Percentiles rank a stretch among this genome's conserved stretches.
Conservation (phyloP, 495 filamentous ascomycete species). For the Massariosphaeria phaeospora region DNA sequence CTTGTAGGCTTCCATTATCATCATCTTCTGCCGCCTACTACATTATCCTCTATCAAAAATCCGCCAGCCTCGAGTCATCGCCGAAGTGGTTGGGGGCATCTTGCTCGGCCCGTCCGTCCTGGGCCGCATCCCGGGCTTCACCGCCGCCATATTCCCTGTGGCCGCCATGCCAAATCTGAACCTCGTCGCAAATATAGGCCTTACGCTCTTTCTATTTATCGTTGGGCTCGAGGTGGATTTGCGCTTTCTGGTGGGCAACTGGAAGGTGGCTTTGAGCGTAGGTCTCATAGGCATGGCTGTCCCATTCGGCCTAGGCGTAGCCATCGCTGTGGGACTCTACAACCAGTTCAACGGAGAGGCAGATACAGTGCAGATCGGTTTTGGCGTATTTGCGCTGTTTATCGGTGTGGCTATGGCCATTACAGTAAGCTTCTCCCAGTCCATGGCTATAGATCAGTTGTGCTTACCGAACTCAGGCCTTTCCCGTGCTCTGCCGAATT, state of each 20-base stretch:
- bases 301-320: slow-evolving; percentile 66
- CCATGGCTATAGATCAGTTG: background rate
- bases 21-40: slow-evolving; percentile 80
- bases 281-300: slow-evolving; percentile 80
- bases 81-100: slow-evolving; percentile 92
- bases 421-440: slow-evolving; percentile 51
- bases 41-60: slow-evolving; percentile 80
- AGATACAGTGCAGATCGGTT: slow-evolving; percentile 58
- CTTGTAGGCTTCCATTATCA: slow-evolving; percentile 74
- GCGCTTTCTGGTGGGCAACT: slow-evolving; percentile 77
- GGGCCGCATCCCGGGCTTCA: slow-evolving; percentile 78
- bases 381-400: slow-evolving; percentile 85
- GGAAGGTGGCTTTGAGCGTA: slow-evolving; percentile 77
- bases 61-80: slow-evolving; percentile 88
- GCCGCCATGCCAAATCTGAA: slow-evolving; percentile 68
- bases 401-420: slow-evolving; percentile 94
- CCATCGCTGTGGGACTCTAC: slow-evolving; percentile 82
- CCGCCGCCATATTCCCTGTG: slow-evolving; percentile 67
- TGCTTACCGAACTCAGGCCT: slow-evolving; percentile 53
- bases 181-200: slow-evolving; percentile 82
- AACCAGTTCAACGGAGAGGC: slow-evolving; percentile 66
- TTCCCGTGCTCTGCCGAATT: slow-evolving; percentile 92
- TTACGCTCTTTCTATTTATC: slow-evolving; percentile 87
- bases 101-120: slow-evolving; percentile 82
- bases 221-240: slow-evolving; percentile 91